Conservation (phyloP, 228 moss, liverwort and hornwort species). For the Sphagnum magellanicum region DNA sequence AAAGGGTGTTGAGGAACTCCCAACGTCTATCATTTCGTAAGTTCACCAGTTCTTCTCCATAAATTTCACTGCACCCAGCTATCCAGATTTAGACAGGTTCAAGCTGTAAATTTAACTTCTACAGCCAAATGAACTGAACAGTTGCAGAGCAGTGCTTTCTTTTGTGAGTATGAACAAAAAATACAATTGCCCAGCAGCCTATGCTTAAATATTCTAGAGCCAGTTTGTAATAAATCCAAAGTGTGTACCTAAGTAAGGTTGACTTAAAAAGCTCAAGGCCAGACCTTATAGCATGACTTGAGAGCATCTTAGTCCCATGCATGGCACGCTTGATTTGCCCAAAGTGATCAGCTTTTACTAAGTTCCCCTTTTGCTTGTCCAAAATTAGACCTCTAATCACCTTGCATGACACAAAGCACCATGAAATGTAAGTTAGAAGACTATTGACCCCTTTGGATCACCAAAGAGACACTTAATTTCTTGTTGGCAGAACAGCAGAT, state of each 20-base stretch:
- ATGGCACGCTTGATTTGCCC: slow-evolving; percentile 86
- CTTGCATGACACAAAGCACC: slow-evolving; percentile 15
- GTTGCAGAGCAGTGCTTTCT: too few relatives aligned
- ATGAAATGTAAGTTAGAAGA: too few relatives aligned
- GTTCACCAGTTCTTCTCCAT: slow-evolving; percentile 81
- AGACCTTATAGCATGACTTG: slow-evolving; percentile 83
- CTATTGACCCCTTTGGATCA: too few relatives aligned
- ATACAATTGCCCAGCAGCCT: too few relatives aligned
- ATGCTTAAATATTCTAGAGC: too few relatives aligned
- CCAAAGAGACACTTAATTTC: too few relatives aligned
- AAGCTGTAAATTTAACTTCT: too few relatives aligned
- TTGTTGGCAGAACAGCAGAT: too few relatives aligned
- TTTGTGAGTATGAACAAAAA: too few relatives aligned
- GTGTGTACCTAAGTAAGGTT: neutral
- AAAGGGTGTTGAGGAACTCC: slow-evolving; percentile 86
- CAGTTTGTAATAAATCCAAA: too few relatives aligned
- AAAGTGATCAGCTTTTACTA: slow-evolving; percentile 90
- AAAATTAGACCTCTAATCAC: slow-evolving; percentile 80
- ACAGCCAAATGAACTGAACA: too few relatives aligned
- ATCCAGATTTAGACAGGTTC: neutral
- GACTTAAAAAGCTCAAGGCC: neutral
- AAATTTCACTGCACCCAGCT: slow-evolving; percentile 60
- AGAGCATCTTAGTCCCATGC: slow-evolving; percentile 88
- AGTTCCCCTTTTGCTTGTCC: slow-evolving; percentile 76
- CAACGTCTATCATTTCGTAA: slow-evolving; percentile 72